Conservation (phyloP, 2,329 filamentous ascomycete species). For the Penicillium hesseltinei region DNA sequence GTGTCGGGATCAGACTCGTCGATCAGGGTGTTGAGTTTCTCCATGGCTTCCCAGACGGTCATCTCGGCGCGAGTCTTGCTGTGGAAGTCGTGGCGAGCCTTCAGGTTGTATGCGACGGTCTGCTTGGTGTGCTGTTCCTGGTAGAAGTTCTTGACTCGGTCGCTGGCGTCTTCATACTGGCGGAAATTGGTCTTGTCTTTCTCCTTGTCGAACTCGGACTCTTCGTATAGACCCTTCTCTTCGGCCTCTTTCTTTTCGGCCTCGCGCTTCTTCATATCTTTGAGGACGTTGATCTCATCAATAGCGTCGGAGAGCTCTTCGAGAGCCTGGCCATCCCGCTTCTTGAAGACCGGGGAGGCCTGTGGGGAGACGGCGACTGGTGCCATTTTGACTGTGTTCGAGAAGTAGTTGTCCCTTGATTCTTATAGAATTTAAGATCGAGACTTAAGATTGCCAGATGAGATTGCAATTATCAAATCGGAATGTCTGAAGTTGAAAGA, state of each 20-base stretch:
- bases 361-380: constrained; percentile 29
- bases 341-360: constrained; percentile 34
- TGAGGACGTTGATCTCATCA: constrained; percentile 60
- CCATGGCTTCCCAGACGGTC: constrained; percentile 88
- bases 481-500: background rate
- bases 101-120: constrained; percentile 70
- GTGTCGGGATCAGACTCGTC: constrained; percentile 92
- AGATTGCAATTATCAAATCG: background rate
- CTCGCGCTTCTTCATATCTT: constrained; percentile 54
- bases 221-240: constrained; percentile 46
- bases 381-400: constrained; percentile 27
- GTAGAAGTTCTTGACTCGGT: constrained; percentile 86
- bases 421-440: background rate
- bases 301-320: constrained; percentile 60
- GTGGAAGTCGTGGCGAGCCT: constrained; percentile 70
- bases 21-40: constrained; percentile 86
- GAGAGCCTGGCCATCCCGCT: constrained; percentile 56
- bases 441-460: background rate
- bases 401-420: background rate
- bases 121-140: constrained; percentile 64
- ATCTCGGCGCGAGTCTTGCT: constrained; percentile 68
- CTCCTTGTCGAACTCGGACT: constrained; percentile 66
- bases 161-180: constrained; percentile 78
- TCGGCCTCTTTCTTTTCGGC: constrained; percentile 50
- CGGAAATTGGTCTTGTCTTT: constrained; percentile 81